Evolutionary conservation across 208 protist genomes (phyloP).

Genomic region (Leishmania amazonensis): DNA sequence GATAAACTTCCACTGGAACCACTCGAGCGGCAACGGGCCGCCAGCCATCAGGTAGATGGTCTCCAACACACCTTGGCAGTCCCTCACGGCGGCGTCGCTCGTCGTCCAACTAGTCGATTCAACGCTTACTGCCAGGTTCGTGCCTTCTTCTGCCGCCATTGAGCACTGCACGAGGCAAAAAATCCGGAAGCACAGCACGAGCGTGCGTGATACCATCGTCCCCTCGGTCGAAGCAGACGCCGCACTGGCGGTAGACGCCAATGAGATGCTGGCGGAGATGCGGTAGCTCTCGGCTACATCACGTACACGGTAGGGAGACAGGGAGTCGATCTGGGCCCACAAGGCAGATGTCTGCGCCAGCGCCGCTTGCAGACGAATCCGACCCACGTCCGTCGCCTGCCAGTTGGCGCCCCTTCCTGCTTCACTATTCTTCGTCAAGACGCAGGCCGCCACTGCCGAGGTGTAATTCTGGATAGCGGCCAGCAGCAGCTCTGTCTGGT

Average conservation of each 20-base stretch:
- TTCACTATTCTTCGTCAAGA: conserved; percentile 5
- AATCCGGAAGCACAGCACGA: conserved; percentile 73
- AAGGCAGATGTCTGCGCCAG: conserved; percentile 18
- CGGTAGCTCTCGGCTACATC: conserved; percentile 56
- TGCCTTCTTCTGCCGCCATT: conserved; percentile 15
- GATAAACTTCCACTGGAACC: conserved; percentile 47
- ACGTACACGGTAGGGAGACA: conserved; percentile 51
- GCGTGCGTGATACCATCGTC: conserved; percentile 56
- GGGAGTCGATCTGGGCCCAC: conserved; percentile 46
- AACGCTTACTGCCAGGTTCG: background rate
- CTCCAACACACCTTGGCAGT: conserved; percentile 27
- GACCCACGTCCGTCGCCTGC: conserved; percentile 19
- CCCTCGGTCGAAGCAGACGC: conserved; percentile 4
- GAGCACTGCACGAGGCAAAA: conserved; percentile 46
- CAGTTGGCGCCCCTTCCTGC: background rate
- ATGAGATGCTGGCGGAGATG: conserved; percentile 27
- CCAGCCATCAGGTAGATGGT: conserved; percentile 35
- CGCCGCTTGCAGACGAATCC: conserved; percentile 11
- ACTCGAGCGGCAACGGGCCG: conserved; percentile 52
- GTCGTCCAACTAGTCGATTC: conserved; percentile 8
- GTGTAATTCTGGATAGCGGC: conserved; percentile 73
- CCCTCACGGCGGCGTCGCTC: conserved; percentile 16
- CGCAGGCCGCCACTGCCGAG: conserved; percentile 30
- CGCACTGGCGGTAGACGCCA: background rate
- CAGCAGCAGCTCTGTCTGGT: conserved; percentile 57